Evolutionary conservation across 192 early-diverging fungal genomes (phyloP), one percentile per base, ranked within the genome.

Genomic region (Anaeromyces robustus): DNA sequence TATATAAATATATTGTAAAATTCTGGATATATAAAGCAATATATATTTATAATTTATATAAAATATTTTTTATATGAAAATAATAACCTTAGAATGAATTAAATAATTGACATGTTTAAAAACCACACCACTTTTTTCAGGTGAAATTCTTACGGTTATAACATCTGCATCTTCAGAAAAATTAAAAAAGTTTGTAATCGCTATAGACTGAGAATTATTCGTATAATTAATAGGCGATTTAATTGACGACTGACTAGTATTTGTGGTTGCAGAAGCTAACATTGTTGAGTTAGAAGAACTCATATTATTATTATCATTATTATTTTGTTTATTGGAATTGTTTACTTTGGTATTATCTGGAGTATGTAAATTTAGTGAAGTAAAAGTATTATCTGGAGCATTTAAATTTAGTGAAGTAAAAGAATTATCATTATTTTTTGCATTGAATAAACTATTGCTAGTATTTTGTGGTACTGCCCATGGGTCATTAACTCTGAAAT

Each of bases 81-180:
- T 82, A n/a, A n/a, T n/a, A n/a, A 92, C 92, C 84, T 88, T 89
- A 29, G 91, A 92, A 39, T 93, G 88, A 30, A 97, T 86, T 80
- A 94, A 89, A 83, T 97, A 97, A 81, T 95, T 96, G 18, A 93
- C 91, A 84, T 96, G 94, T 81, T 95, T 97, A 84, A 96, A 92
- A 30, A 92, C 82, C 16, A 90, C 80, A 0, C 92, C 92, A 34
- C 88, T 88, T 83, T 86, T 87, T 79, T 90, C 91, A 11, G 89
- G 87, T 77, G 87, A 85, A 80, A 89, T 84, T 17, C 83, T 81
- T 16, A 90, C 84, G 19, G 85, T 84, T 39, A 86, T 87, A 81
- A 87, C 80, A 78, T 92, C 87, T 22, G 31, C 26, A 68, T 68
- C 52, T 68, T 68, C 52, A 11, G 22, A n/a, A 68, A 26, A 68